A percentile compares a stretch with the other conserved stretches of the same genome.
Evolutionary conservation across 1,284 basidiomycete genomes (phyloP).

Genomic region (Meira nashicola): DNA sequence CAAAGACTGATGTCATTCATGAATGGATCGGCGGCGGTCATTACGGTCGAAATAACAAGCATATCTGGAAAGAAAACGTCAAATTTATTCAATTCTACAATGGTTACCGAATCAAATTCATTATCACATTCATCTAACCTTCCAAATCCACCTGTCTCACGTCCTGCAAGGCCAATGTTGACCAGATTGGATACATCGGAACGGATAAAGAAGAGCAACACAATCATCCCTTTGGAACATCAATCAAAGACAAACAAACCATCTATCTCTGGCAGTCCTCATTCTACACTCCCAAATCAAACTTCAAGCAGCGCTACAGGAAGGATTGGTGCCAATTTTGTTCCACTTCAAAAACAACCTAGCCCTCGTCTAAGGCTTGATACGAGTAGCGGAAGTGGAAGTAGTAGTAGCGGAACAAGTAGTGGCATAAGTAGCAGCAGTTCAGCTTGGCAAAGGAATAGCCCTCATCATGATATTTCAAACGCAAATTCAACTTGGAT

Average conservation of each 20-base stretch:
- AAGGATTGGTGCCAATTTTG: neutral
- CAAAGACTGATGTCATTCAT: too few species aligned
- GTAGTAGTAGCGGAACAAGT: too few species aligned
- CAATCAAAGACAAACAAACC: neutral
- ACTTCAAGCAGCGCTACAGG: neutral
- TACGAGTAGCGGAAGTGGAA: too few species aligned
- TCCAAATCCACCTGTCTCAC: neutral
- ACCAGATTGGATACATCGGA: conserved; percentile 36
- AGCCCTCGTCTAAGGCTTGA: too few species aligned
- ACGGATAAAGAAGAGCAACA: conserved; percentile 17
- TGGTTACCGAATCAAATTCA: too few species aligned
- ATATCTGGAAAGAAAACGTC: too few species aligned
- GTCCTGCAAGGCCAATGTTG: conserved; percentile 19
- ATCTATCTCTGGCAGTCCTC: neutral
- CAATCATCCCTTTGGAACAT: neutral
- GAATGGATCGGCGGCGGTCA: too few species aligned
- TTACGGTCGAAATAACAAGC: too few species aligned
- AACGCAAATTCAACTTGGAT: neutral
- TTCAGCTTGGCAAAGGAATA: neutral
- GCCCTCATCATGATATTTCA: neutral
- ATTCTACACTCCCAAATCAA: neutral
- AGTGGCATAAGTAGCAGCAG: too few species aligned
- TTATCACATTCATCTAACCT: too few species aligned
- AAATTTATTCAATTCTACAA: too few species aligned
- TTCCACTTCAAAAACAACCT: too few species aligned